Evolutionary conservation across 257 asterid species (phyloP).

Genomic region (Jacaranda copaia): DNA sequence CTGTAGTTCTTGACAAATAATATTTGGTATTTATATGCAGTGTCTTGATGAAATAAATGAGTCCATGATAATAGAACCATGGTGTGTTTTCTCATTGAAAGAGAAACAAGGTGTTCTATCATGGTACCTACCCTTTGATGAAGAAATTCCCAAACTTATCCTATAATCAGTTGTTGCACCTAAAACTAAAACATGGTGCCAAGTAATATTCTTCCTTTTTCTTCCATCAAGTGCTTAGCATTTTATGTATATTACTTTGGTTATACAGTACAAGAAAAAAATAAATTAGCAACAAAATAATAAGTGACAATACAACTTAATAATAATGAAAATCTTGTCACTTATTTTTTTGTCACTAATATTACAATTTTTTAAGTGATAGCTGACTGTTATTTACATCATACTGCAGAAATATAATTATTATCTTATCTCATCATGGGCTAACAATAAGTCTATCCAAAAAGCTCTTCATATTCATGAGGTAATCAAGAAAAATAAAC

Average conservation of each 20-base stretch:
- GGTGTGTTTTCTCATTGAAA: not conserved
- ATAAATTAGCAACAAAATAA: too few species aligned
- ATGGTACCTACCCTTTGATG: not conserved
- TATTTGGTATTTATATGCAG: not conserved
- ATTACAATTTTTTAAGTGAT: too few species aligned
- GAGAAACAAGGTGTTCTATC: not conserved
- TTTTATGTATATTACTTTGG: too few species aligned
- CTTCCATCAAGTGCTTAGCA: too few species aligned
- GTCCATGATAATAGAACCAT: slow-evolving; percentile 14
- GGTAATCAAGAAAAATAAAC: not conserved
- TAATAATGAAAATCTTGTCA: too few species aligned
- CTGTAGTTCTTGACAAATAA: too few species aligned
- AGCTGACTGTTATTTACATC: not conserved
- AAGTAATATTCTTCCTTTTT: not conserved
- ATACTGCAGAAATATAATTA: not conserved
- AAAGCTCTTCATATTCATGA: not conserved
- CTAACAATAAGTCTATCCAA: not conserved
- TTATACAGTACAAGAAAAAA: too few species aligned
- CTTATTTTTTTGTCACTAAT: too few species aligned
- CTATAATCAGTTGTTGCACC: not conserved
- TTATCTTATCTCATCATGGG: not conserved
- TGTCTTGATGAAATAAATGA: slow-evolving; percentile 6
- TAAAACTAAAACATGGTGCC: not conserved
- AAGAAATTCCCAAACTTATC: not conserved
- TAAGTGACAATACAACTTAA: too few species aligned